Evolutionary conservation across 345 rosid genomes (phyloP).

Genomic region (Aquilaria malaccensis): DNA sequence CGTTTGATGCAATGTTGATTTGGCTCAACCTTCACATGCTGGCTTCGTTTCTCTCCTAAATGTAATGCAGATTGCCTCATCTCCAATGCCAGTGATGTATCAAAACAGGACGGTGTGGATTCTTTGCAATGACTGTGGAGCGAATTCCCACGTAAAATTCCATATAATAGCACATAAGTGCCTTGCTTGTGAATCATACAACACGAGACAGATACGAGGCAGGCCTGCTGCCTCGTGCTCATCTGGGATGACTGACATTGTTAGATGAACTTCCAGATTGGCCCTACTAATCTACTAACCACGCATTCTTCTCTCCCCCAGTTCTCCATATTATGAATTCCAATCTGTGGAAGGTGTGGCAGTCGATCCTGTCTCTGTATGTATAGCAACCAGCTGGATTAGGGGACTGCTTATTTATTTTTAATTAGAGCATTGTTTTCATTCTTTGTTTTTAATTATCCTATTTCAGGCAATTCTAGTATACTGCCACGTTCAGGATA

Average conservation of each 20-base stretch:
- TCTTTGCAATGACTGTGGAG: constrained; percentile 81
- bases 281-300: no score
- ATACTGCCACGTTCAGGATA: no score
- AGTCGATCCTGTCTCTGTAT: background rate
- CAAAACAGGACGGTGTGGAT: constrained; percentile 85
- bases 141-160: constrained; percentile 51
- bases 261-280: constrained; percentile 24
- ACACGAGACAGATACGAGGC: constrained; percentile 59
- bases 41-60: background rate
- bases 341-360: no score
- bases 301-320: no score
- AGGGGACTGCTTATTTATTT: no score
- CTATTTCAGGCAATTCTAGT: no score
- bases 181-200: constrained; percentile 62
- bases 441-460: no score
- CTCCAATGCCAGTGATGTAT: constrained; percentile 68
- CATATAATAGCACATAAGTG: constrained; percentile 76
- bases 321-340: no score
- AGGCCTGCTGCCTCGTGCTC: constrained; percentile 49
- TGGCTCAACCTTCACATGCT: constrained; percentile 5
- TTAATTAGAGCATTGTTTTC: no score
- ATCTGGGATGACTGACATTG: constrained; percentile 38
- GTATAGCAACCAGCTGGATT: no score
- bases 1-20: background rate
- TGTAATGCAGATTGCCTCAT: constrained; percentile 53